Percentiles rank a stretch among this genome's conserved stretches.
phyloP scores from a whole-genome alignment of 2,329 filamentous ascomycete species.

The Mollisiaceae sp. region DNA sequence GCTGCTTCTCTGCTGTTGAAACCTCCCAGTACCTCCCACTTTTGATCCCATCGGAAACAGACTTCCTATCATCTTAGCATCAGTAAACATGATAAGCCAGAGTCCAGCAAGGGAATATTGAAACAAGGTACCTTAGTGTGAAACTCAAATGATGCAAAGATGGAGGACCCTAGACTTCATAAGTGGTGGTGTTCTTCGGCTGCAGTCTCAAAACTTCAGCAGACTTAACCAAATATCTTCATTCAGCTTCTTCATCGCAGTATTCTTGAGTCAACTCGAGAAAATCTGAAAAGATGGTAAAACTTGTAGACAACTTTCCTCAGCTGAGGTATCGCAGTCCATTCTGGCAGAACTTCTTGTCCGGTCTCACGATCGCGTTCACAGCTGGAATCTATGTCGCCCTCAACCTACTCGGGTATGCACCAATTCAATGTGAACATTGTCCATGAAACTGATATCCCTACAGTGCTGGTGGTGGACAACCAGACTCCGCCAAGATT shows the following conservation, averaged over 20 bases:
- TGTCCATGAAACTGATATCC: background rate
- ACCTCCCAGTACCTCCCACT: background rate
- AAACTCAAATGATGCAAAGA: background rate
- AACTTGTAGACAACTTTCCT: background rate
- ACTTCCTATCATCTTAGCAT: background rate
- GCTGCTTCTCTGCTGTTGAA: background rate
- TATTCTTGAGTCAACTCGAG: background rate
- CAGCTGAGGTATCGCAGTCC: background rate
- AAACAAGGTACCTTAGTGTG: background rate
- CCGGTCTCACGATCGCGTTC: background rate
- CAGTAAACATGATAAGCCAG: background rate
- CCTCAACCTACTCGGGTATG: background rate
- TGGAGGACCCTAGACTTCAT: background rate
- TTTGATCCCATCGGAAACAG: background rate
- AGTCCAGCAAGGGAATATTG: background rate
- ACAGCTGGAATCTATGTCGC: constrained; percentile 3
- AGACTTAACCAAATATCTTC: background rate
- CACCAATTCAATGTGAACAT: background rate
- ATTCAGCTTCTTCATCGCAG: background rate
- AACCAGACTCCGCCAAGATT: background rate
- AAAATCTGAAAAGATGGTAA: background rate
- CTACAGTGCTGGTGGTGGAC: constrained; percentile 1
- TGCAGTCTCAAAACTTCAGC: background rate
- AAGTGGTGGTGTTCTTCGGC: background rate
- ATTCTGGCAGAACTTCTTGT: constrained; percentile 1